Evolutionary conservation across 176 grass and related monocot genomes (phyloP).

Genomic region (Avena sativa): DNA sequence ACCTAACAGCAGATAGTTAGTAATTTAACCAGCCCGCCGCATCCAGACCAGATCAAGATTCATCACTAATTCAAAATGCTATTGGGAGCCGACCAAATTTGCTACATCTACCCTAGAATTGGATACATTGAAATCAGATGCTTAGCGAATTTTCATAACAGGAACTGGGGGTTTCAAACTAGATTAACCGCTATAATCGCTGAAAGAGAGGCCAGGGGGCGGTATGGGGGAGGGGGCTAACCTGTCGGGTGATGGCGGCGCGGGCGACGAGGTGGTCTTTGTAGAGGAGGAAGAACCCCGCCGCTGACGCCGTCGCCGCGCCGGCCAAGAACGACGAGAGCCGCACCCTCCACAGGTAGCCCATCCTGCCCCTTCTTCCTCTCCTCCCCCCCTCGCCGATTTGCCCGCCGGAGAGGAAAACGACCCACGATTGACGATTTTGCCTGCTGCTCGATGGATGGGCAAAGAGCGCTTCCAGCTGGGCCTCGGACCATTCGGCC

Average conservation of each 20-base stretch:
- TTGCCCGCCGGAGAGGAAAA: slow-evolving; percentile 51
- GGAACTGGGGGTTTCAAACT: background rate
- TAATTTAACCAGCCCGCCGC: background rate
- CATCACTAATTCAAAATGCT: background rate
- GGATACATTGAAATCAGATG: background rate
- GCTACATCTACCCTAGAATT: background rate
- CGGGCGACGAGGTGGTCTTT: slow-evolving; percentile 77
- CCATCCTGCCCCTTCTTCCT: slow-evolving; percentile 53
- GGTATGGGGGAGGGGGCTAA: background rate
- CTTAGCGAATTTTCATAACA: background rate
- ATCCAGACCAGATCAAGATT: slow-evolving; percentile 29
- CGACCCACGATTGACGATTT: slow-evolving; percentile 36
- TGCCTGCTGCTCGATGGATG: background rate
- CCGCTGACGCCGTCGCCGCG: slow-evolving; percentile 53
- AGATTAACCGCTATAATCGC: background rate
- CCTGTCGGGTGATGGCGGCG: slow-evolving; percentile 63
- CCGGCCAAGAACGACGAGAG: slow-evolving; percentile 76
- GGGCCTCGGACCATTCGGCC: slow-evolving; percentile 31
- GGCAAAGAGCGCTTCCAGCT: background rate
- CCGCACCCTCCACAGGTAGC: slow-evolving; percentile 71
- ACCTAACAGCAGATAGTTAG: background rate
- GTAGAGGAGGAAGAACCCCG: slow-evolving; percentile 79
- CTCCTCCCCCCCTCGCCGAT: slow-evolving; percentile 14
- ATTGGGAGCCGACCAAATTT: background rate
- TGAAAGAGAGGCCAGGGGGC: background rate